A percentile compares a stretch with the other conserved stretches of the same genome.
phyloP scores from a whole-genome alignment of 2,329 filamentous ascomycete species.

The Alternaria dauci region DNA sequence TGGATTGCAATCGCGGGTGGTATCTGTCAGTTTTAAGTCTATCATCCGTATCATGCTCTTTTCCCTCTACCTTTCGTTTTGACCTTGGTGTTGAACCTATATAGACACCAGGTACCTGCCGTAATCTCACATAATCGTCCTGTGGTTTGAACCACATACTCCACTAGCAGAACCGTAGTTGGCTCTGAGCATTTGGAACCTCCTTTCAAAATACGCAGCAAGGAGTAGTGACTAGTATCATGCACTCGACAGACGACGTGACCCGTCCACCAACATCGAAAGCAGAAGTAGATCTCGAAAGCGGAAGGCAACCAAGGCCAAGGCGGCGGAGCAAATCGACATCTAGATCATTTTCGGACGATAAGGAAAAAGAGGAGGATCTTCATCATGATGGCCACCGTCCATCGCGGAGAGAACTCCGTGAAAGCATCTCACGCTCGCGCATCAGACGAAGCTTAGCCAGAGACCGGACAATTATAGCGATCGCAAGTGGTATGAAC shows the following conservation, averaged over 20 bases:
- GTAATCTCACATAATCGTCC: background rate
- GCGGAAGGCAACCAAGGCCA: constrained; percentile 18
- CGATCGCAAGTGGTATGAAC: constrained; percentile 24
- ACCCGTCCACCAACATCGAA: background rate
- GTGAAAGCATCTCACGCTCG: constrained; percentile 30
- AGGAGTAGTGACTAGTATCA: background rate
- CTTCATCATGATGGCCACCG: constrained; percentile 38
- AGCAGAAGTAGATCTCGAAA: constrained; percentile 17
- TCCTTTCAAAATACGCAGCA: background rate
- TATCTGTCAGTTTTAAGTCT: background rate
- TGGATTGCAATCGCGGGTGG: background rate
- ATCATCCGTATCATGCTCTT: background rate
- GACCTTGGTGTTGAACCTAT: background rate
- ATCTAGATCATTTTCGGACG: constrained; percentile 17
- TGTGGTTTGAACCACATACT: background rate
- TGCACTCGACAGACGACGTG: background rate
- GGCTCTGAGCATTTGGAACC: background rate
- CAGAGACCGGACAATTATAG: constrained; percentile 17
- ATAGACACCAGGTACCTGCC: background rate
- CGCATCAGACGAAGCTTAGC: constrained; percentile 27
- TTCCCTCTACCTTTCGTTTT: background rate
- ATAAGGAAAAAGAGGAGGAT: constrained; percentile 22
- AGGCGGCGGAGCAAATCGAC: constrained; percentile 19
- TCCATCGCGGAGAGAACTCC: constrained; percentile 31
- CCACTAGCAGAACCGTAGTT: background rate